Evolutionary conservation across 2,329 filamentous ascomycete genomes (phyloP), one percentile per base, ranked within the genome.

Genomic region (Rasamsonia emersonii): DNA sequence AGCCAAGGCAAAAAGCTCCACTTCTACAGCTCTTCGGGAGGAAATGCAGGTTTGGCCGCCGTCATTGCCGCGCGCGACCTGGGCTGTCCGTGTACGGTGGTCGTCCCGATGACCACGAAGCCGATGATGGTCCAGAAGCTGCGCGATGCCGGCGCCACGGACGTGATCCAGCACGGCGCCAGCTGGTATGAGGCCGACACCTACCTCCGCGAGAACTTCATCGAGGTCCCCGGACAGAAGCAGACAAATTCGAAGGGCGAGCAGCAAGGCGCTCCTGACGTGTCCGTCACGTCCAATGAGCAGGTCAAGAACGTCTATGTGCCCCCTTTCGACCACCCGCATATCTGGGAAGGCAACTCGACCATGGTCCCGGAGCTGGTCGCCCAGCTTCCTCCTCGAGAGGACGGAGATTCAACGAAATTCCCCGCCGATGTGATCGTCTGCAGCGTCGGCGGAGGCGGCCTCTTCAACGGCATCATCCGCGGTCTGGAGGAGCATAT

Each of bases 1-100:
- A 50, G 53, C 28, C 28, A 42, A 8, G 36, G 29, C 33, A 59
- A 51, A 50, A 50, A 60, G 26, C 58, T 58, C 5, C 80, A 82
- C 62, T 86, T 88, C 67, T 89, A 82, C 65, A 81, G 70, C 52
- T 82, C 79, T 13, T 82, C 75, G 1, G 84, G 81, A 29, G 85
- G 85, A 34, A 93, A 93, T 51, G 85, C 85, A 2, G 85, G 85
- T 1, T 72, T 93, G 1, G 85, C 83, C 1, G 83, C 80, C 46
- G 80, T 83, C 3, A 74, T 75, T 24, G 80, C 84, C 1, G 79
- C 83, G 3, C 62, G 65, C n/a, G 64, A 74, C 4, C 67, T 89
- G 5, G 59, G 65, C 18, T 66, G 70, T 13, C 70, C 72, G 2
- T 77, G 75, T 47, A 86, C 82, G 2, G 78, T 93, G 37, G 78